Base-by-base conservation (phyloP, 78 protist genomes). In the Chrysochromulina tobinii region DNA sequence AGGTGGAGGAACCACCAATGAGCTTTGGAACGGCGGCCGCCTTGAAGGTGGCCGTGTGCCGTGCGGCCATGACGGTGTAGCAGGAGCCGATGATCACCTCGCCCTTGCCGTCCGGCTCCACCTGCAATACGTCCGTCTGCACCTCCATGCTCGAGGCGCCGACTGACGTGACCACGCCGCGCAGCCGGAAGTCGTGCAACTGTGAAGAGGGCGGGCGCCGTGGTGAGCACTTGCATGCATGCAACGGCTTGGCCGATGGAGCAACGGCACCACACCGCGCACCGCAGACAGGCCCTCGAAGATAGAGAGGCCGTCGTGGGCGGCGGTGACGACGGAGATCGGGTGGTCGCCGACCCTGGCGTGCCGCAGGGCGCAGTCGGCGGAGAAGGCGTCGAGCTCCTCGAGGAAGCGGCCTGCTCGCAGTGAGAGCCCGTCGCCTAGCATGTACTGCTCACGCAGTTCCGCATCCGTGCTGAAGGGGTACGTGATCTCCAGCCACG, bases 361-460 rank as follows among this genome's bases (percentile, higher is more conserved):
- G 25, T 66, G 72, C n/a, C 72, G 72, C 72, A 66, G 14, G n/a
- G 72, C 72, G 25, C 72, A 66, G 72, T 66, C 72, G 72, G 72
- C 72, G 23, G 72, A 66, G 72, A 66, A 66, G 15, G 72, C 72
- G 72, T 66, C 72, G 27, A 66, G 15, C 72, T 66, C 72, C 72
- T 66, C 72, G n/a, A 66, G 4, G 72, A 66, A 66, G n/a, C 8
- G 4, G 72, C 72, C 72, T 6, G 23, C 72, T 8, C 72, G 72
- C 72, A 66, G 72, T 4, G 27, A 9, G 72, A 4, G 8, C n/a
- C 72, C 25, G 72, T 66, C 72, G 27, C n/a, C 72, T 3, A 66
- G 72, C 14, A 6, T 3, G 23, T 66, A 66, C 27, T 4, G 72
- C 72, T 66, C 27, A 7, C 72, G 72, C 72, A 66, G 72, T 4